phyloP scores from a whole-genome alignment of 257 asterid genomes.

The Solanum tarijense region DNA sequence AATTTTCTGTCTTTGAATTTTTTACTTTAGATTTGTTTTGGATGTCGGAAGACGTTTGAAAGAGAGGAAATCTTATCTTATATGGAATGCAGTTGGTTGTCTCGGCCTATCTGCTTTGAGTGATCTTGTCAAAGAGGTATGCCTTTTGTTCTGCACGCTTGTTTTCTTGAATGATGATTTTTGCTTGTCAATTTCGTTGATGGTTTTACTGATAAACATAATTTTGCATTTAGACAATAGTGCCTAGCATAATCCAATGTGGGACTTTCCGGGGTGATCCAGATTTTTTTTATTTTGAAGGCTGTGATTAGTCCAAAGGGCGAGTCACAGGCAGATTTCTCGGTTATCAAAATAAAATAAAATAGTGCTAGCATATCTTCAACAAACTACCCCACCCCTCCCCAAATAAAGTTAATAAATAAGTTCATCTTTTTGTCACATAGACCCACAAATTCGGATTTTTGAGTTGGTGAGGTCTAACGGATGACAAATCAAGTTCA shows the following conservation, averaged over 20 bases:
- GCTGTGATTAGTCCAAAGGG: no score
- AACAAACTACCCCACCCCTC: not conserved
- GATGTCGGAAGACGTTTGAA: conserved; percentile 61
- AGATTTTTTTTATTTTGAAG: no score
- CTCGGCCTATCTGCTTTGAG: conserved; percentile 76
- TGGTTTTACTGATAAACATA: not conserved
- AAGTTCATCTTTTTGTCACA: not conserved
- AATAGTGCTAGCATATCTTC: not conserved
- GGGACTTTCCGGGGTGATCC: no score
- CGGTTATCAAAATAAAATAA: no score
- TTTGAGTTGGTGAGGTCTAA: not conserved
- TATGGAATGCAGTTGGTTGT: conserved; percentile 81
- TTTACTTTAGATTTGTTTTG: conserved; percentile 47
- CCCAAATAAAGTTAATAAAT: not conserved
- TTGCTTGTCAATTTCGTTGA: not conserved
- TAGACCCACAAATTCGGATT: not conserved
- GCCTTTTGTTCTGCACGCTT: not conserved
- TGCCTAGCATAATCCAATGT: not conserved
- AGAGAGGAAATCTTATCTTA: conserved; percentile 73
- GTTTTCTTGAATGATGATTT: not conserved
- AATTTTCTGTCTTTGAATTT: conserved; percentile 3
- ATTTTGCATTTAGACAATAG: not conserved
- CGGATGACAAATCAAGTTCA: not conserved
- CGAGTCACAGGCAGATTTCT: no score
- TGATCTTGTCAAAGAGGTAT: conserved; percentile 87